phyloP scores from a whole-genome alignment of 495 filamentous ascomycete genomes.

The Hypomontagnella submonticulosa region DNA sequence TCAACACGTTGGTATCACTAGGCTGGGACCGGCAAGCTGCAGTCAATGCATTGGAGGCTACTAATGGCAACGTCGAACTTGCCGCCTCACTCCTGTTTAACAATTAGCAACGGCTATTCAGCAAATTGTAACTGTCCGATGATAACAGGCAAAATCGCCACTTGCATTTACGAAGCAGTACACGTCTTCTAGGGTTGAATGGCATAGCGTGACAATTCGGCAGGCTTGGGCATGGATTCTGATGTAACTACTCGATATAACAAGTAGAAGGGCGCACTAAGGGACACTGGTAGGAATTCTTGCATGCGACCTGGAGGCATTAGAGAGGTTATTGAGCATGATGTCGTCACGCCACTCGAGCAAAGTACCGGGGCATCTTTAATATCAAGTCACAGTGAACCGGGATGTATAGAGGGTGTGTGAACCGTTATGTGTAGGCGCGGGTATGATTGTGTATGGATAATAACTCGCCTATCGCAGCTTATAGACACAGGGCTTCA shows the following conservation, averaged over 20 bases:
- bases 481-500: constrained; percentile 99
- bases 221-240: constrained; percentile 5
- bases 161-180: constrained; percentile 10
- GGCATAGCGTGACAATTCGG: constrained; percentile 15
- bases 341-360: not conserved
- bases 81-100: constrained; percentile 87
- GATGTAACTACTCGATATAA: constrained; percentile 13
- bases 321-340: constrained; percentile 28
- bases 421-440: constrained; percentile 8
- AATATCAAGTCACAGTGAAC: constrained; percentile 14
- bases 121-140: not conserved
- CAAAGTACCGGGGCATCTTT: constrained; percentile 8
- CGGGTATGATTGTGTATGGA: constrained; percentile 8
- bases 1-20: constrained; percentile 78
- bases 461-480: constrained; percentile 65
- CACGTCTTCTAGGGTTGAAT: constrained; percentile 10
- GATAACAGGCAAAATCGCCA: not conserved
- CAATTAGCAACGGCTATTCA: constrained; percentile 40
- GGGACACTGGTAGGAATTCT: constrained; percentile 17
- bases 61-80: constrained; percentile 84
- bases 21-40: constrained; percentile 83
- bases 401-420: constrained; percentile 8
- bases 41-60: constrained; percentile 80
- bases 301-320: constrained; percentile 31
- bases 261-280: constrained; percentile 31